phyloP scores from a whole-genome alignment of 2,329 filamentous ascomycete species.

The Pseudocercospora ulei region DNA sequence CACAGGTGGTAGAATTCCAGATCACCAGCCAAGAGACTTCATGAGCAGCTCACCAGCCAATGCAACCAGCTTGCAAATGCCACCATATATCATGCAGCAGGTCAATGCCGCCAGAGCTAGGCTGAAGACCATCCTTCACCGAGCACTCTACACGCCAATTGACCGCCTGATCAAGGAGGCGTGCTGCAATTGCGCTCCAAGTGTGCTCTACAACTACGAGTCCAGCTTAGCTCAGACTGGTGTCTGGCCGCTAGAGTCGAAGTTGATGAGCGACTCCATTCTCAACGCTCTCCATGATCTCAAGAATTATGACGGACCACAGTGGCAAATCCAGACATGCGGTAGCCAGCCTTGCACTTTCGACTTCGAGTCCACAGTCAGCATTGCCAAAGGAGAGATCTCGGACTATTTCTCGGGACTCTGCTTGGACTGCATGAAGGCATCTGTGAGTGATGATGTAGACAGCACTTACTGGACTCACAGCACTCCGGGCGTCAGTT shows the following conservation, averaged over 20 bases:
- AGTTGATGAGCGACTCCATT: conserved; percentile 12
- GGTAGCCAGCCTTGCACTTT: conserved; percentile 11
- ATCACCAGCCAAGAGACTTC: conserved; percentile 21
- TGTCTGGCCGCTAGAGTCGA: conserved; percentile 22
- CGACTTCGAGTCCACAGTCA: conserved; percentile 12
- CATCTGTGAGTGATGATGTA: conserved; percentile 14
- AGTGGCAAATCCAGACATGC: conserved; percentile 10
- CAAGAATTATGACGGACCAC: background rate
- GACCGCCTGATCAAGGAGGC: conserved; percentile 9
- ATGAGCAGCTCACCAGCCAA: background rate
- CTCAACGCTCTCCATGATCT: conserved; percentile 10
- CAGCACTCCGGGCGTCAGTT: conserved; percentile 17
- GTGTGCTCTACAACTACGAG: conserved; percentile 19
- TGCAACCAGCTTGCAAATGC: conserved; percentile 7
- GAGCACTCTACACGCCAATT: conserved; percentile 18
- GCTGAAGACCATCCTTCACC: conserved; percentile 21
- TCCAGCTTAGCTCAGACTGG: conserved; percentile 12
- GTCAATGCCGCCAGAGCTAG: conserved; percentile 21
- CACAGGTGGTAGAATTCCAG: conserved; percentile 26
- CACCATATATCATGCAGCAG: conserved; percentile 12
- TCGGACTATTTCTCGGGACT: conserved; percentile 29
- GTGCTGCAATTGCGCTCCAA: conserved; percentile 11
- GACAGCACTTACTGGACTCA: conserved; percentile 27
- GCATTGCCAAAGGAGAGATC: conserved; percentile 5
- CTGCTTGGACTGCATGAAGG: conserved; percentile 32